phyloP scores from a whole-genome alignment of 1,284 basidiomycete species.

The Coriolopsis trogii region DNA sequence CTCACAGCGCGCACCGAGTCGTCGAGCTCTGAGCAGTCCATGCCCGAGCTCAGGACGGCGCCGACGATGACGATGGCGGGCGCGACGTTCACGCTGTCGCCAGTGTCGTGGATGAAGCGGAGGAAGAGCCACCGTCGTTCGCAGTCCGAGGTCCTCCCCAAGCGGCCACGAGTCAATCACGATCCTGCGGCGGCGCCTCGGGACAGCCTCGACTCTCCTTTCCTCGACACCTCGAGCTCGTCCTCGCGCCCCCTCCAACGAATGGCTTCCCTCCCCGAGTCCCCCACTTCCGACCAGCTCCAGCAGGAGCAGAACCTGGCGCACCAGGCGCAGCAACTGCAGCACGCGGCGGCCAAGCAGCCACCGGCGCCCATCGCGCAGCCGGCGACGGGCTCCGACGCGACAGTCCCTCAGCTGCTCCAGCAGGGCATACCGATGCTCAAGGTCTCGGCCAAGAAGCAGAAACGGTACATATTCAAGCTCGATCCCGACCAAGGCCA shows the following conservation, averaged over 20 bases:
- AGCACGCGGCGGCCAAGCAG: neutral
- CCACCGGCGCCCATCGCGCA: constrained; percentile 18
- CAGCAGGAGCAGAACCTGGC: neutral
- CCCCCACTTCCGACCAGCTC: constrained; percentile 1
- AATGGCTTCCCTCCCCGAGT: constrained; percentile 18
- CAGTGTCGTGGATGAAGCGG: constrained; percentile 15
- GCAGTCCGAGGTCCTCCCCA: constrained; percentile 23
- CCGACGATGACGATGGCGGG: neutral
- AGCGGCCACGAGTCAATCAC: constrained; percentile 22
- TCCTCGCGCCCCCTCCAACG: constrained; percentile 7
- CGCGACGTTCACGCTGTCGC: constrained; percentile 18
- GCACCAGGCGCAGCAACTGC: neutral
- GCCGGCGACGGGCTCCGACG: constrained; percentile 34
- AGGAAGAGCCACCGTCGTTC: constrained; percentile 25
- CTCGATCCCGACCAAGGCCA: constrained; percentile 81
- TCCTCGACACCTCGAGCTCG: constrained; percentile 4
- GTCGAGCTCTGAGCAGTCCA: constrained; percentile 6
- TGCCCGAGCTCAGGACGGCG: constrained; percentile 5
- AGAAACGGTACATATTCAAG: constrained; percentile 74
- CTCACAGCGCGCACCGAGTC: constrained; percentile 9
- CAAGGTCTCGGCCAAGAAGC: constrained; percentile 87
- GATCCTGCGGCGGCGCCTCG: constrained; percentile 7
- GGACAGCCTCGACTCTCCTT: neutral
- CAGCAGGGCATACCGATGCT: constrained; percentile 75
- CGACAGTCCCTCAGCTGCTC: constrained; percentile 54